Conservation (phyloP, 805 yeast genomes). For the Candida manassasensis region DNA sequence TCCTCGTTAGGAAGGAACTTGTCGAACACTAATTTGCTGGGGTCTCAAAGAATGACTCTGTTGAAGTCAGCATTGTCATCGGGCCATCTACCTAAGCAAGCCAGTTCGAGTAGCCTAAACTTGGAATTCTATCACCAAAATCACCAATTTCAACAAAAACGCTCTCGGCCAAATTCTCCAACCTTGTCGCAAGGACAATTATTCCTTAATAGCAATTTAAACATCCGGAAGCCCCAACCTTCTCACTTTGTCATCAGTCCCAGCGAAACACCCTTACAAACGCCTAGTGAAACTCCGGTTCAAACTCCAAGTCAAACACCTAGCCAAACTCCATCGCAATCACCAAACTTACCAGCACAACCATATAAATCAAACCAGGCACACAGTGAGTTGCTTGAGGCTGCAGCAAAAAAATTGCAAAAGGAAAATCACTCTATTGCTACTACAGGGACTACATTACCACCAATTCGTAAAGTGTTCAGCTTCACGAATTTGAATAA, state of each 20-base stretch:
- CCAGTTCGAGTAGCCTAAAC: constrained; percentile 30
- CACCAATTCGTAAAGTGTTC: constrained; percentile 38
- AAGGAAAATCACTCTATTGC: constrained; percentile 27
- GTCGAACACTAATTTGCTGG: constrained; percentile 20
- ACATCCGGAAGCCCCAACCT: neutral
- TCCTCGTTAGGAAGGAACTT: constrained; percentile 17
- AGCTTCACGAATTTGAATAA: constrained; percentile 20
- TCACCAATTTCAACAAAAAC: constrained; percentile 20
- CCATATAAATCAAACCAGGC: constrained; percentile 2
- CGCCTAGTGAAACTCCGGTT: constrained; percentile 42
- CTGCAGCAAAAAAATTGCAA: constrained; percentile 19
- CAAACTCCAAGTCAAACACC: constrained; percentile 32
- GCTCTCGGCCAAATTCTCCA: constrained; percentile 48
- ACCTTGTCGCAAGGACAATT: constrained; percentile 11
- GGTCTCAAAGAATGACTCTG: constrained; percentile 42
- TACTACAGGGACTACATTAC: constrained; percentile 35
- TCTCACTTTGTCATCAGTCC: constrained; percentile 30
- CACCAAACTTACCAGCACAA: constrained; percentile 40
- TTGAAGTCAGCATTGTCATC: constrained; percentile 18
- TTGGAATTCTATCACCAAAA: constrained; percentile 28
- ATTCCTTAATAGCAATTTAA: constrained; percentile 4
- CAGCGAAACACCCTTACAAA: constrained; percentile 45
- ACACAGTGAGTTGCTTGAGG: constrained; percentile 15
- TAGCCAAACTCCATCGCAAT: constrained; percentile 20
- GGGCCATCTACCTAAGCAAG: constrained; percentile 14